phyloP scores from a whole-genome alignment of 2,329 filamentous ascomycete genomes.

The Monilinia fructigena region DNA sequence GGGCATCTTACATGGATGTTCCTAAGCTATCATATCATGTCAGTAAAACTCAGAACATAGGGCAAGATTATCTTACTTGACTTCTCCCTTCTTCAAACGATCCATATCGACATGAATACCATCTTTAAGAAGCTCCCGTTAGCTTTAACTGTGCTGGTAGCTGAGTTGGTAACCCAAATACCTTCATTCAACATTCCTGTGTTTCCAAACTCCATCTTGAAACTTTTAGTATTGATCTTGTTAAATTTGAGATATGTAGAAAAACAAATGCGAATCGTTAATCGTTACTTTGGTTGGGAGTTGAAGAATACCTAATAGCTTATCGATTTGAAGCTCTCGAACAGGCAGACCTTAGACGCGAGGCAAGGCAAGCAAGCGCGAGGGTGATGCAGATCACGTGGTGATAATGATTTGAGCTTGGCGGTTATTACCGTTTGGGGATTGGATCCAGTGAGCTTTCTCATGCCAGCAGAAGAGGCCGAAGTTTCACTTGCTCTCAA shows the following conservation, averaged over 20 bases:
- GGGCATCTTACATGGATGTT: constrained; percentile 80
- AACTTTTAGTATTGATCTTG: constrained; percentile 20
- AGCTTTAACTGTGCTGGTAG: constrained; percentile 32
- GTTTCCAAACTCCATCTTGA: constrained; percentile 61
- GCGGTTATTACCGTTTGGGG: constrained; percentile 4
- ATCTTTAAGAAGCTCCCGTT: constrained; percentile 58
- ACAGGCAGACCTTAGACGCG: constrained; percentile 33
- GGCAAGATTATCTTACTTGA: constrained; percentile 69
- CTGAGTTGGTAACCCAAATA: constrained; percentile 40
- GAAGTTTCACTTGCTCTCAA: background rate
- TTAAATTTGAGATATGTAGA: constrained; percentile 34
- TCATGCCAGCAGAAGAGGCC: too few relatives aligned
- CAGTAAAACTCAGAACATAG: constrained; percentile 5
- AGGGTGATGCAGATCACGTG: constrained; percentile 13
- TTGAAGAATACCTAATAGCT: constrained; percentile 1
- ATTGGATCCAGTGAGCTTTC: too few relatives aligned
- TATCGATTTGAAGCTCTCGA: constrained; percentile 27
- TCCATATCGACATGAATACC: constrained; percentile 99
- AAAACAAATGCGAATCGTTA: constrained; percentile 21
- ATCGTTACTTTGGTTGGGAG: constrained; percentile 20
- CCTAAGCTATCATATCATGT: constrained; percentile 63
- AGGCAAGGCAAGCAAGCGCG: constrained; percentile 26
- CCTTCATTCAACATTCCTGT: constrained; percentile 64
- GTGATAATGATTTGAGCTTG: constrained; percentile 16
- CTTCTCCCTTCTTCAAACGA: constrained; percentile 95